phyloP scores from a whole-genome alignment of 1,284 basidiomycete species.

The Ceratobasidium sp. region DNA sequence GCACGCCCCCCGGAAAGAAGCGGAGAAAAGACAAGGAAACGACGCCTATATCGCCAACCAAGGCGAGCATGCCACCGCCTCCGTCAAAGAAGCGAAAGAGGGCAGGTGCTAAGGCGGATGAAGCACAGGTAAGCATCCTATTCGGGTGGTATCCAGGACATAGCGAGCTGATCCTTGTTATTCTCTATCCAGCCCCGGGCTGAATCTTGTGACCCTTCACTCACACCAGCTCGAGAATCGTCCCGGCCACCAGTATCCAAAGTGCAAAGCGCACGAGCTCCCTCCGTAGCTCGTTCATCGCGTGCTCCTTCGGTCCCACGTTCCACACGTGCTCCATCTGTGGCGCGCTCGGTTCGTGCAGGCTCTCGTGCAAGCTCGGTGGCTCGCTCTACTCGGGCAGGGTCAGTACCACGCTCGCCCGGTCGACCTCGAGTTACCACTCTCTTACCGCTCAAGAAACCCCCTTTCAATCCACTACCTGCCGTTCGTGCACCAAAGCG shows the following conservation, averaged over 20 bases:
- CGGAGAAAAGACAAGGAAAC: not conserved
- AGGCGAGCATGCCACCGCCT: constrained; percentile 4
- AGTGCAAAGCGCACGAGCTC: constrained; percentile 3
- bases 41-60: not conserved
- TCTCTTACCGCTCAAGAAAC: constrained; percentile 24
- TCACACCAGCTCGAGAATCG: not conserved
- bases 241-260: constrained; percentile 20
- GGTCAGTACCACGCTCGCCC: constrained; percentile 19
- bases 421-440: not conserved
- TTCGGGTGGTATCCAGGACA: not conserved
- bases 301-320: constrained; percentile 18
- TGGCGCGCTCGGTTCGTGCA: constrained; percentile 25
- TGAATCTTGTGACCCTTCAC: not conserved
- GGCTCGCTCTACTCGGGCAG: constrained; percentile 15
- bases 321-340: constrained; percentile 15
- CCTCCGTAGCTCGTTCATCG: constrained; percentile 23
- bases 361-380: constrained; percentile 25
- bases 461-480: constrained; percentile 62
- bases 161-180: not conserved
- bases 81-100: constrained; percentile 25
- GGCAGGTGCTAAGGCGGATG: constrained; percentile 5
- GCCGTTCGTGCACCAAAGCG: constrained; percentile 58
- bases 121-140: constrained; percentile 19
- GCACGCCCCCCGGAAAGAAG: not conserved
- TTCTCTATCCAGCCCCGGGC: not conserved